Percentiles rank a stretch among this genome's conserved stretches.
Conservation (phyloP, 495 filamentous ascomycete species). For the Tricharina praecox region DNA sequence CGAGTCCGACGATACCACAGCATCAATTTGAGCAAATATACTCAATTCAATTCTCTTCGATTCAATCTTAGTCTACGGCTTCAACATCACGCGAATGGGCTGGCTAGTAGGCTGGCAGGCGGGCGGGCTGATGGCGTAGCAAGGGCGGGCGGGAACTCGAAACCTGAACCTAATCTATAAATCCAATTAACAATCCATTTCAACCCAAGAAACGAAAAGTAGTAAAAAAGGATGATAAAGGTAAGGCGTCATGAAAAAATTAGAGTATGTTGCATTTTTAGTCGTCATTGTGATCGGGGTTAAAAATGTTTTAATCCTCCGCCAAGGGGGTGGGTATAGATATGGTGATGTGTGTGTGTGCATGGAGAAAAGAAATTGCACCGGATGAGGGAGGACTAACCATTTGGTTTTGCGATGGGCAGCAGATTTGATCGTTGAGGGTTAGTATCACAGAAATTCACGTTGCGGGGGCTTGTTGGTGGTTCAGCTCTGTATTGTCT, state of each 20-base stretch:
- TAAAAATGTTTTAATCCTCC: constrained; percentile 43
- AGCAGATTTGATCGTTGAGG: neutral
- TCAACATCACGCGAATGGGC: no score
- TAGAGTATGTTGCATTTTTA: constrained; percentile 42
- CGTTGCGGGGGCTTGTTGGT: neutral
- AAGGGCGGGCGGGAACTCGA: no score
- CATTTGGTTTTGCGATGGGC: neutral
- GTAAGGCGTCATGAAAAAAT: constrained; percentile 44
- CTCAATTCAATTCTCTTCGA: no score
- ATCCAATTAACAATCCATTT: neutral
- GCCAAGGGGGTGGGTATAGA: constrained; percentile 8
- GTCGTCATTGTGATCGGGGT: constrained; percentile 38
- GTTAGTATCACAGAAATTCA: neutral
- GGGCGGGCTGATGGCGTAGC: no score
- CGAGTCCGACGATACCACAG: no score
- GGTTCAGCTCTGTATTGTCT: neutral
- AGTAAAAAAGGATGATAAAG: neutral
- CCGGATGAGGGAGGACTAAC: no score
- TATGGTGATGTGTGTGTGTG: neutral
- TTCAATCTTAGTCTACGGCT: no score
- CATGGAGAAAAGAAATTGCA: no score
- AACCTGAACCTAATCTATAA: constrained; percentile 3
- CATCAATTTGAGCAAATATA: no score
- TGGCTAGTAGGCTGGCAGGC: no score
- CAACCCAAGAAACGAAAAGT: neutral